Conservation (phyloP, 495 filamentous ascomycete genomes). For the Chaetomidium leptoderma region DNA sequence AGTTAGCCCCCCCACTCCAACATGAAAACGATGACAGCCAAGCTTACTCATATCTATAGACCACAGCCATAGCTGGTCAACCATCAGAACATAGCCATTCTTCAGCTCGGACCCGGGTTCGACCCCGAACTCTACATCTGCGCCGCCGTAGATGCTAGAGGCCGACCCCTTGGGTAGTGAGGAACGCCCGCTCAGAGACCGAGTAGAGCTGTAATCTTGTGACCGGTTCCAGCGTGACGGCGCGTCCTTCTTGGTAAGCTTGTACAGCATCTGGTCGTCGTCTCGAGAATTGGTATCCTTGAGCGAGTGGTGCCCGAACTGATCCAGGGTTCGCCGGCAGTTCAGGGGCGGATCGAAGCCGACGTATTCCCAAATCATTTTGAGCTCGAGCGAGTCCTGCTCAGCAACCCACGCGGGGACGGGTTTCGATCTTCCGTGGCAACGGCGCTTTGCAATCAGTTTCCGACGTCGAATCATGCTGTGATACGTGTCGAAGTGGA, state of each 20-base stretch:
- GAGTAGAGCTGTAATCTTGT: background rate
- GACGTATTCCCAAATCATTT: constrained; percentile 61
- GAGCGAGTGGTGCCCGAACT: constrained; percentile 62
- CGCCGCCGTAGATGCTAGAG: background rate
- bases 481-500: constrained; percentile 64
- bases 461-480: constrained; percentile 57
- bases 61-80: constrained; percentile 68
- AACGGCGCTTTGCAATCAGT: constrained; percentile 51
- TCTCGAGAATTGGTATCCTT: constrained; percentile 59
- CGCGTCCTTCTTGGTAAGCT: constrained; percentile 51
- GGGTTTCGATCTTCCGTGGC: constrained; percentile 55
- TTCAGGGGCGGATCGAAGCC: constrained; percentile 62
- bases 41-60: constrained; percentile 54
- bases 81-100: constrained; percentile 62
- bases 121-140: constrained; percentile 23
- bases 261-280: constrained; percentile 68
- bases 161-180: constrained; percentile 5
- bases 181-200: constrained; percentile 1
- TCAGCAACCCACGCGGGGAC: constrained; percentile 51
- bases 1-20: background rate
- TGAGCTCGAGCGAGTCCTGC: constrained; percentile 52
- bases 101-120: constrained; percentile 42
- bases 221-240: background rate
- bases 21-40: background rate
- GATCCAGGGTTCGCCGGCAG: constrained; percentile 60